Evolutionary conservation across 768 basidiomycete species (phyloP), one percentile per base, ranked within the genome.

Genomic region (Flagelloscypha sp.): DNA sequence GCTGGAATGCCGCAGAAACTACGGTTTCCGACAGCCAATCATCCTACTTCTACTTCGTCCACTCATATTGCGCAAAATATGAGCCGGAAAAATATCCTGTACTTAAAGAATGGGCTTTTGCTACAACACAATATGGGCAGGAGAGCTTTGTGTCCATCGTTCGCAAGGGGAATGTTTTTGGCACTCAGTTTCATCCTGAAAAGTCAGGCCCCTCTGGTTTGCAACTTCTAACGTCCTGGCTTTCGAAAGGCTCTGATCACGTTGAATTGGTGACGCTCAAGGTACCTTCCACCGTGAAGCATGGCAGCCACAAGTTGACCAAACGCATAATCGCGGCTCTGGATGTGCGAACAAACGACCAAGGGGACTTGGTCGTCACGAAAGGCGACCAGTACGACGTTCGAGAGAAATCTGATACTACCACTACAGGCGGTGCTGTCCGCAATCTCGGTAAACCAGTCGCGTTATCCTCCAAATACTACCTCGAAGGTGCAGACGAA

Each of bases 301-400:
- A 53, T n/a, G 17, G n/a, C n/a, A 29, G 29, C 3, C 76, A 88
- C 53, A 72, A 76, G 8, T 75, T 94, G 42, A 94, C 92, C 2
- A 97, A 88, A 57, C 85, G 95, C 30, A 84, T 99, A 54, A 75
- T 98, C 44, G 94, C 95, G 11, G 97, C 94, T 57, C 78, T 99
- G 75, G 95, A 99, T 56, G 94, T 99, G 15, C 82, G 95, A 29
- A 77, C 92, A 13, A 98, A 98, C 57, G 95, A 99, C 55, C 56
- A 79, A 10, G 95, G 95, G 19, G 95, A 99, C 56, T 78, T 99
- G 35, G 92, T 99, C 40, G 95, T 99, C 1, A 99, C 95, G 27
- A 99, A 99, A 63, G 95, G 95, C 38, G 95, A 99, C 58, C 95
- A 95, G 56, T 99, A 99, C 62, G 90, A 97, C 55, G 93, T 97